Evolutionary conservation across 768 basidiomycete species (phyloP).

Genomic region (Fibroporia radiculosa): DNA sequence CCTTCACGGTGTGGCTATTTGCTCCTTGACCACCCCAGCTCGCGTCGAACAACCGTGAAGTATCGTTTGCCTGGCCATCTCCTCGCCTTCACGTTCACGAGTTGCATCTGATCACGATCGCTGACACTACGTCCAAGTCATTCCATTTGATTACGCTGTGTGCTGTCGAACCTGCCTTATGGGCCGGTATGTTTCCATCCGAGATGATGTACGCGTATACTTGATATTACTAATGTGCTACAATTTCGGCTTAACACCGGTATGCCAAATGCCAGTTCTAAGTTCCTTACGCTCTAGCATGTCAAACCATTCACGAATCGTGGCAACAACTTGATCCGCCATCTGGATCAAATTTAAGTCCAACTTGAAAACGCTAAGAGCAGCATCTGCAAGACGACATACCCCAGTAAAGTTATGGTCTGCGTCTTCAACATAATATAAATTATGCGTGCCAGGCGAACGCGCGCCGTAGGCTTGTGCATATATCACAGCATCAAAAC

Average conservation of each 20-base stretch:
- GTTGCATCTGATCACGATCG: too few species aligned
- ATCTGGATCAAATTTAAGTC: conserved; percentile 25
- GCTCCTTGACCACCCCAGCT: too few species aligned
- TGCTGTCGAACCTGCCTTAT: too few species aligned
- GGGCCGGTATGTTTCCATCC: too few species aligned
- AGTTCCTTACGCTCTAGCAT: conserved; percentile 37
- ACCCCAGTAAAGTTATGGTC: conserved; percentile 75
- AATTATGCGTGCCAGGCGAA: conserved; percentile 58
- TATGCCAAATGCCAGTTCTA: conserved; percentile 56
- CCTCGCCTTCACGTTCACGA: too few species aligned
- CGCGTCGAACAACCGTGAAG: too few species aligned
- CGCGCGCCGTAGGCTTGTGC: conserved; percentile 50
- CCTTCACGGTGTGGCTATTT: too few species aligned
- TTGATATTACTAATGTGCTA: too few species aligned
- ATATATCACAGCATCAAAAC: conserved; percentile 69
- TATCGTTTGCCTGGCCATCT: too few species aligned
- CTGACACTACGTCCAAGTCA: too few species aligned
- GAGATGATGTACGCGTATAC: too few species aligned
- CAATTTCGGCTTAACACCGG: conserved; percentile 25
- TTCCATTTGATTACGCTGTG: too few species aligned
- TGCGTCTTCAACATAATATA: conserved; percentile 63
- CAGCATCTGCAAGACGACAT: conserved; percentile 5
- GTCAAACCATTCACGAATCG: conserved; percentile 64
- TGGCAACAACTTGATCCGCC: conserved; percentile 59
- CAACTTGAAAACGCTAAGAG: neutral